Evolutionary conservation across 495 filamentous ascomycete species (phyloP).

Genomic region (Glarea lozoyensis): DNA sequence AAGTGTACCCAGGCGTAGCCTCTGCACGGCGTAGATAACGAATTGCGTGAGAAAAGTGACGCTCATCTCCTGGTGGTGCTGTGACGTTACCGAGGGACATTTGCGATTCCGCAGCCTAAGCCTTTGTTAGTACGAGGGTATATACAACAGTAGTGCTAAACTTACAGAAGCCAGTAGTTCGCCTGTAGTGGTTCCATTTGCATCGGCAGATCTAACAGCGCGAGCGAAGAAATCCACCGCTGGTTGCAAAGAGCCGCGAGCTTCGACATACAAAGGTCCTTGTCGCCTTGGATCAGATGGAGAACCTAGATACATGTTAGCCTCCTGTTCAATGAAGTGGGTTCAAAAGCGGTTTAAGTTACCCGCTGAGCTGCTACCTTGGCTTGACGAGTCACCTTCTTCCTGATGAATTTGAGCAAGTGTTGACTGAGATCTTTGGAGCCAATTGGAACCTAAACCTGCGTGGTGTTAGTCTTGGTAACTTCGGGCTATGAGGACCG

Average conservation of each 20-base stretch:
- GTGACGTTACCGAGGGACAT: constrained; percentile 46
- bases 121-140: constrained; percentile 6
- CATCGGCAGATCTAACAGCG: constrained; percentile 31
- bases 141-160: constrained; percentile 3
- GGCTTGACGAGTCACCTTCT: constrained; percentile 28
- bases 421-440: constrained; percentile 36
- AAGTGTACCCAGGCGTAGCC: constrained; percentile 28
- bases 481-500: background rate
- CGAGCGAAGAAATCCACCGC: constrained; percentile 38
- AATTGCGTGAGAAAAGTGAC: constrained; percentile 36
- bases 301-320: constrained; percentile 28
- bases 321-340: constrained; percentile 16
- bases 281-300: constrained; percentile 19
- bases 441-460: constrained; percentile 42
- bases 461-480: constrained; percentile 4
- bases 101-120: constrained; percentile 40
- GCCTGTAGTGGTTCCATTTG: constrained; percentile 28
- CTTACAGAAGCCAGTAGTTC: constrained; percentile 33
- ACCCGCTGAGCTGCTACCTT: constrained; percentile 24
- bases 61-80: constrained; percentile 28
- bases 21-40: constrained; percentile 34
- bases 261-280: constrained; percentile 34
- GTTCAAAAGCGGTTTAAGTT: background rate
- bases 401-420: constrained; percentile 37
- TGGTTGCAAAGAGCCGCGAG: constrained; percentile 35